A percentile compares a stretch with the other conserved stretches of the same genome.
Conservation (phyloP, 352 stramenopile species). For the Phytophthora constricta region DNA sequence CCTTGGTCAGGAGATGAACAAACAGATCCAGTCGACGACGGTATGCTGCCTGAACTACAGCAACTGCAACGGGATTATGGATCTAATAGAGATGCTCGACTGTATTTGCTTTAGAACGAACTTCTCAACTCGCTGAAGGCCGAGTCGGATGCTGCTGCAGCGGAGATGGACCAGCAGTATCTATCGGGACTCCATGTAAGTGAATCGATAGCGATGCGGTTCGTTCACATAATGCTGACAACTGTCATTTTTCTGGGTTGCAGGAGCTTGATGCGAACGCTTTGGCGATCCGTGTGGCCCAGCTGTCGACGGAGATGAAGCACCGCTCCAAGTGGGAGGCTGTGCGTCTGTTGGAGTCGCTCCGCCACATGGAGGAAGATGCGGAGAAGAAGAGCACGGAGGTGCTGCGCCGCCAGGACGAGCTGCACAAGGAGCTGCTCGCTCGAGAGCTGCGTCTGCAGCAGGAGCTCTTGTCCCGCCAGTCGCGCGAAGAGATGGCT, state of each 20-base stretch:
- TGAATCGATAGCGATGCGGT: not conserved
- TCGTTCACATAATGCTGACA: not conserved
- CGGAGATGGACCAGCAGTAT: conserved; percentile 81
- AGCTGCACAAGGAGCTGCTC: conserved; percentile 78
- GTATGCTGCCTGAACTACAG: conserved; percentile 27
- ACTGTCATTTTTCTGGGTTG: conserved; percentile 3
- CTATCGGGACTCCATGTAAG: conserved; percentile 70
- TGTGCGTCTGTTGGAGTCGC: conserved; percentile 71
- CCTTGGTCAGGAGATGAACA: conserved; percentile 55
- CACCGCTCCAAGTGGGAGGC: conserved; percentile 88
- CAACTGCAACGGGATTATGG: too few species aligned
- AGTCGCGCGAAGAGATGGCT: conserved; percentile 67
- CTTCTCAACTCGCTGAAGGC: conserved; percentile 66
- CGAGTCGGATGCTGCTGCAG: conserved; percentile 58
- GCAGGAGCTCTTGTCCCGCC: conserved; percentile 67
- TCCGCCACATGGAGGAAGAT: conserved; percentile 82
- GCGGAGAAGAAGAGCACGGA: conserved; percentile 75
- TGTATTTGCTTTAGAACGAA: conserved; percentile 50
- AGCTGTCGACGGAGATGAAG: conserved; percentile 88
- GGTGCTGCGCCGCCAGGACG: conserved; percentile 67
- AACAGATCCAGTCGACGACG: conserved; percentile 75
- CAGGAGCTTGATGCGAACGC: conserved; percentile 74
- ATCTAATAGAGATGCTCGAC: not conserved
- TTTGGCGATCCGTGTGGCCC: conserved; percentile 77
- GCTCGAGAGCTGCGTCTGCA: conserved; percentile 80